phyloP scores from a whole-genome alignment of 495 filamentous ascomycete genomes.

The Neurospora sp. region DNA sequence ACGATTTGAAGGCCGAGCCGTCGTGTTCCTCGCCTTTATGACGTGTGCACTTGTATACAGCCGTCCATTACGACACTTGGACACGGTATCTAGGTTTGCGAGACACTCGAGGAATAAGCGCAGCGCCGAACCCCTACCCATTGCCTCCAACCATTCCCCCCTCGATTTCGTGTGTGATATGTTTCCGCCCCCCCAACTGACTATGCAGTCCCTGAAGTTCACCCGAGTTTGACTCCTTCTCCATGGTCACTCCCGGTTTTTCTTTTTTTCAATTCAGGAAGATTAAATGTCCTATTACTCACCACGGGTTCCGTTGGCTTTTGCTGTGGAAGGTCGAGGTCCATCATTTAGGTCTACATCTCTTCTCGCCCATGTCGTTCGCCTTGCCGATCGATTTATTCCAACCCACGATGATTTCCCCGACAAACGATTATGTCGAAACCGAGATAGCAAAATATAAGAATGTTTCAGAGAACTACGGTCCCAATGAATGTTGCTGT shows the following conservation, averaged over 20 bases:
- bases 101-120: neutral
- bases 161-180: constrained; percentile 7
- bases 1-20: constrained; percentile 25
- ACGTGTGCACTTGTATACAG: neutral
- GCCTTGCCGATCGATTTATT: neutral
- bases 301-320: constrained; percentile 32
- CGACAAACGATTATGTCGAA: neutral
- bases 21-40: constrained; percentile 1
- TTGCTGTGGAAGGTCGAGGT: constrained; percentile 34
- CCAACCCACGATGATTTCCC: neutral
- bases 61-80: neutral
- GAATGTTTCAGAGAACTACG: neutral
- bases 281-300: constrained; percentile 40
- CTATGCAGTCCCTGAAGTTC: constrained; percentile 3
- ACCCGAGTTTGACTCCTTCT: constrained; percentile 28
- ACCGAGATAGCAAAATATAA: neutral
- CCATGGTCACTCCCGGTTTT: constrained; percentile 38
- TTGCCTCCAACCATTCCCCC: constrained; percentile 9
- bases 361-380: neutral
- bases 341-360: constrained; percentile 38
- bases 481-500: neutral
- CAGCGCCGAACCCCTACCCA: neutral
- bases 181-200: neutral
- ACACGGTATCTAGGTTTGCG: neutral
- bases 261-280: constrained; percentile 34